Percentiles rank a stretch among this genome's conserved stretches.
Evolutionary conservation across 192 early-diverging fungal genomes (phyloP).

Genomic region (Polychytrium aggregatum): DNA sequence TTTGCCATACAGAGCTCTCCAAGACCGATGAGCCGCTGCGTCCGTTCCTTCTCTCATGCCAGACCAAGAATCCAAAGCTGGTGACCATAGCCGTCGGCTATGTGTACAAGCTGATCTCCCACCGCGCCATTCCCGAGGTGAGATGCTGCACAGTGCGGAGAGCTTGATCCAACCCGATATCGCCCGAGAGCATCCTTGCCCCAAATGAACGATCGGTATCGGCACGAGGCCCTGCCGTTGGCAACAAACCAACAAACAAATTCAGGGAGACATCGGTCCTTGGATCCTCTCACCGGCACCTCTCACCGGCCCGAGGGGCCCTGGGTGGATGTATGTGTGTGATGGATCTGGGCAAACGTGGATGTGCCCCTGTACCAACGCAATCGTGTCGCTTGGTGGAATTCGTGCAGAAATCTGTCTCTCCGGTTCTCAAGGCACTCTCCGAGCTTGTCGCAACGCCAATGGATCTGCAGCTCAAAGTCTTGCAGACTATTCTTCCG

Average conservation of each 20-base stretch:
- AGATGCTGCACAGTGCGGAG: conserved; percentile 9
- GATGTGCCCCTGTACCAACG: no score
- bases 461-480: conserved; percentile 84
- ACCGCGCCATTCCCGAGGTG: conserved; percentile 64
- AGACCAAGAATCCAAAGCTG: conserved; percentile 71
- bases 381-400: no score
- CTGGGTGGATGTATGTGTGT: no score
- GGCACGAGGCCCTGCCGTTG: no score
- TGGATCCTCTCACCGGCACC: no score
- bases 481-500: conserved; percentile 84
- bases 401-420: conserved; percentile 34
- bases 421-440: conserved; percentile 54
- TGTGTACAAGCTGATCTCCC: conserved; percentile 64
- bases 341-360: no score
- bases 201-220: no score
- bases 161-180: no score
- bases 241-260: no score
- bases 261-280: no score
- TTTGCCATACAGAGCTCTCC: conserved; percentile 60
- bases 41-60: conserved; percentile 80
- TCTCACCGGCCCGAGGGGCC: no score
- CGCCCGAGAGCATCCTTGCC: no score
- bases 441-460: conserved; percentile 55
- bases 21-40: conserved; percentile 67
- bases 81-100: conserved; percentile 72